Base-by-base conservation (phyloP, 192 early-diverging fungal genomes). In the Mortierella alpina region DNA sequence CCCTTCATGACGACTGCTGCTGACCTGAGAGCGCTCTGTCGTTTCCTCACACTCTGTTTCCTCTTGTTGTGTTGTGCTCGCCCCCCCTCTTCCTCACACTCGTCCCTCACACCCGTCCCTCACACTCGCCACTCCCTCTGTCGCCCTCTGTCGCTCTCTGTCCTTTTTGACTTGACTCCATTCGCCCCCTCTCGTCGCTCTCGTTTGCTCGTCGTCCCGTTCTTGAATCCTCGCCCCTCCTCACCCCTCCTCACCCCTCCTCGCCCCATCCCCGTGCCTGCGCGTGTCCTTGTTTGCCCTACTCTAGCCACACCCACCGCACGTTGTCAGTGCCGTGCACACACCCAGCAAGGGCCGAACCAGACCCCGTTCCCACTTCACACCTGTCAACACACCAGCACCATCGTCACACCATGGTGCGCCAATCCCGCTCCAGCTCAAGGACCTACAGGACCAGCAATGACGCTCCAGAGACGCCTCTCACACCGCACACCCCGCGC, bases 401-500 rank as follows among this genome's bases (percentile, higher is more conserved):
- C 44, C n/a, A 9, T 13, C 42, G 41, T 20, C 57, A 23, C 47
- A 31, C 51, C 31, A 73, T 73, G 62, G 71, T 65, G 13, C 71
- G 62, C 46, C 51, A 62, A 40, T 31, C 31, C 31, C 59, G 70
- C 42, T 54, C 70, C 14, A 10, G 54, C 51, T 63, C 70, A 1
- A 62, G 18, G 13, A 45, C 52, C 5, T 71, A 72, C 53, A 62
- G 70, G 44, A 15, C 48, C 15, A 70, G 60, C 57, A 50, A 72
- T 22, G 60, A 63, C 0, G n/a, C 20, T 10, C 74, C 74, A 18
- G 74, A 68, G 40, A 69, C 74, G 0, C 74, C 74, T n/a, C 61
- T 69, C 22, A 76, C 73, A 13, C 73, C 73, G 20, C 66, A 45
- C n/a, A 76, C 73, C 11, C 73, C 73, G 10, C 66, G 66, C 51